Base-by-base conservation (phyloP, 768 basidiomycete species). In the Hysterangium stoloniferum region DNA sequence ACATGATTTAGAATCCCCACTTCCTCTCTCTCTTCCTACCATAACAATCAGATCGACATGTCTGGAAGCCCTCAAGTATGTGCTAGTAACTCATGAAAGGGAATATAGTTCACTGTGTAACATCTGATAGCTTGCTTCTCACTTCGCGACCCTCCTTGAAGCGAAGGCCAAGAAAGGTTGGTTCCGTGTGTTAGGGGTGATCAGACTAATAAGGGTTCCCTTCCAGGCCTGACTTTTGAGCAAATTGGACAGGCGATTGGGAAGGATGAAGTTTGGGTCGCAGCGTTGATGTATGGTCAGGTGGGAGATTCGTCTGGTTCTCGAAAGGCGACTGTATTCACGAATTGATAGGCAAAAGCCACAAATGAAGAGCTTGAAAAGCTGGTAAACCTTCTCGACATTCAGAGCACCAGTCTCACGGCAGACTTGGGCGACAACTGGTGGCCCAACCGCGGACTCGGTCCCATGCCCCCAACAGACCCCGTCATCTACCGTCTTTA, bases 401-500 rank as follows among this genome's bases (percentile, higher is more conserved):
- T 86, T 38, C 62, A 71, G 1, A n/a, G 60, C n/a, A 48, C 44
- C 1, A 60, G 60, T 22, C 62, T 81, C 15, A 55, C 71, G 20
- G 67, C 60, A 6, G 71, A 75, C 32, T 58, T 86, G 15, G 84
- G 84, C 27, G 64, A 69, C 11, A 74, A 80, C 31, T 88, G 85
- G 84, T 87, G 73, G 74, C 88, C 88, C 8, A 77, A 79, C 57
- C 83, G 88, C 47, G 70, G 69, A 37, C 78, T 78, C 4, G 82
- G 82, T 6, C 78, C 84, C 2, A 70, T 78, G 48, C 84, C 85
- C 1, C 88, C 87, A 1, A 79, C 75, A 1, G 87, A 90, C 56
- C 87, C 87, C 20, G 77, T 89, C 19, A 71, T 91, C 56, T 91
- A 91, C 64, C 79, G 88, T 28, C 66, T 92, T 52, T 90, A 82